A percentile compares a stretch with the other conserved stretches of the same genome.
phyloP scores from a whole-genome alignment of 2,329 filamentous ascomycete species.

The Alternaria conjuncta region DNA sequence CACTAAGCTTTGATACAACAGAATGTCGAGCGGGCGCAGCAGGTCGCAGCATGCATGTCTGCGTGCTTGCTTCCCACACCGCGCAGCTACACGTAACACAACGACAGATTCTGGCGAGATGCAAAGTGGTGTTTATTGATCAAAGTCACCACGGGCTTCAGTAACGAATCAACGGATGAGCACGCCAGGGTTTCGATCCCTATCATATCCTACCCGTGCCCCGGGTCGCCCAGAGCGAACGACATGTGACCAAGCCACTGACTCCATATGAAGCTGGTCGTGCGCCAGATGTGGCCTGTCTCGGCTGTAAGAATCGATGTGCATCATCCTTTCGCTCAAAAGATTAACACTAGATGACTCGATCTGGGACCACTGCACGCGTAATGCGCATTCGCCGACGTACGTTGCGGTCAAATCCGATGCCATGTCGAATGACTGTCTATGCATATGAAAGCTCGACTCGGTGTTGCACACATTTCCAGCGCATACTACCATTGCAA shows the following conservation, averaged over 20 bases:
- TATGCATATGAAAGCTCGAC: background rate
- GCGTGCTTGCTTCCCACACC: slow-evolving; percentile 11
- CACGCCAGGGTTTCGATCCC: background rate
- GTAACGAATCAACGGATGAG: background rate
- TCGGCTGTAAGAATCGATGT: slow-evolving; percentile 1
- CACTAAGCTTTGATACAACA: background rate
- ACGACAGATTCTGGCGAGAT: slow-evolving; percentile 5
- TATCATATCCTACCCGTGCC: background rate
- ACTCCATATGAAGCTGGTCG: background rate
- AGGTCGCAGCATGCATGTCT: slow-evolving; percentile 21
- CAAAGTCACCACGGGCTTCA: slow-evolving; percentile 7
- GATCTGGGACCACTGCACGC: background rate
- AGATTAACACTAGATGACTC: background rate
- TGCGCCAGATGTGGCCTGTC: background rate
- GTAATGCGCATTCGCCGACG: background rate
- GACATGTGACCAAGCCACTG: background rate
- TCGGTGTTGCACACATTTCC: background rate
- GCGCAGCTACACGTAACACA: slow-evolving; percentile 4
- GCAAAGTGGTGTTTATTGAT: background rate
- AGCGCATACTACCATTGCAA: background rate
- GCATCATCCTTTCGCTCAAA: background rate
- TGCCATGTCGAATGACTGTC: background rate
- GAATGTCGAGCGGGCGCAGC: background rate
- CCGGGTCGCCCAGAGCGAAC: background rate
- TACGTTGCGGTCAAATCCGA: background rate